Conservation (phyloP, 805 yeast genomes). For the Starmera quercuum region DNA sequence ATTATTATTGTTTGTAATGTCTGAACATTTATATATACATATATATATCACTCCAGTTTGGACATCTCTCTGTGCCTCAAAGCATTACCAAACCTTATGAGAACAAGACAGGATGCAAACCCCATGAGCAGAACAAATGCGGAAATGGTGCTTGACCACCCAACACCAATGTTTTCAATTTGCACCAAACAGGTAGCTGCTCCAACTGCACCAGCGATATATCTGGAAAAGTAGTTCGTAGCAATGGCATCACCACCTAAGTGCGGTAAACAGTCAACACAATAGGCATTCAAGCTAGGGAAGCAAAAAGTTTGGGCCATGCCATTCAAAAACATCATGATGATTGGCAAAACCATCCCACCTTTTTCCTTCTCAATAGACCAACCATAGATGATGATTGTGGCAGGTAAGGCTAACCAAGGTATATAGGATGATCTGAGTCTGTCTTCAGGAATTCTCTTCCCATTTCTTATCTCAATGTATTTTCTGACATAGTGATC, state of each 20-base stretch:
- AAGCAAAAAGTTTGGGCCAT: slow-evolving; percentile 43
- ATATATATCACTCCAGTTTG: too few species aligned
- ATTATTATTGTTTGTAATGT: slow-evolving; percentile 3
- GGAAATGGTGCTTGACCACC: slow-evolving; percentile 47
- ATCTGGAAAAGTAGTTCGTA: slow-evolving; percentile 43
- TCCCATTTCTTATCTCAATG: slow-evolving; percentile 26
- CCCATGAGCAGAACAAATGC: slow-evolving; percentile 36
- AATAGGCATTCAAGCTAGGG: slow-evolving; percentile 48
- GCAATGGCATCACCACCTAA: slow-evolving; percentile 50
- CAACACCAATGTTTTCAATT: slow-evolving; percentile 42
- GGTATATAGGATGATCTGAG: slow-evolving; percentile 32
- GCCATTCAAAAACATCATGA: slow-evolving; percentile 40
- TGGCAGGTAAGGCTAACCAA: slow-evolving; percentile 33
- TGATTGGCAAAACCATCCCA: slow-evolving; percentile 47
- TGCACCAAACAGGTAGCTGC: slow-evolving; percentile 41
- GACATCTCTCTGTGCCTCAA: not conserved
- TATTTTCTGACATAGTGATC: slow-evolving; percentile 39
- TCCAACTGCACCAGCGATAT: slow-evolving; percentile 42
- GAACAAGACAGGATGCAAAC: slow-evolving; percentile 7
- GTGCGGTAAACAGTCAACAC: slow-evolving; percentile 51
- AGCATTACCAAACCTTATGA: not conserved
- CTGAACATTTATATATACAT: too few species aligned
- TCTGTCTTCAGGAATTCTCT: slow-evolving; percentile 46
- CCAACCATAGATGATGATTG: slow-evolving; percentile 49
- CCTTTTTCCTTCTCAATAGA: slow-evolving; percentile 38